phyloP scores from a whole-genome alignment of 1,139 yeast species.

The Blastobotrys arbuscula region DNA sequence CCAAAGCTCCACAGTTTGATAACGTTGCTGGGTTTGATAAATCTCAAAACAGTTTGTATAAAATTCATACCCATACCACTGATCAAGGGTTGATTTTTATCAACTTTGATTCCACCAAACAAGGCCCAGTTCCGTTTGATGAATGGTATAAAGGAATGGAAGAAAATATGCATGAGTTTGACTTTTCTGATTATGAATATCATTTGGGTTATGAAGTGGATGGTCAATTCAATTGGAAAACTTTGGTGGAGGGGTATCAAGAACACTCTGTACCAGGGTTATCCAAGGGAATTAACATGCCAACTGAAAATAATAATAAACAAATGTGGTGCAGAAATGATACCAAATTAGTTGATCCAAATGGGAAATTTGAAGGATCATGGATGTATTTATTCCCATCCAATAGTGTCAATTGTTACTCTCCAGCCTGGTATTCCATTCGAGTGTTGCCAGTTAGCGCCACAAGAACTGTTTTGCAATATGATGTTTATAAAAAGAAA shows the following conservation, averaged over 20 bases:
- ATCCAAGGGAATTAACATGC: slow-evolving; percentile 2
- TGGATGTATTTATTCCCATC: slow-evolving; percentile 11
- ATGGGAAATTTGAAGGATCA: slow-evolving; percentile 5
- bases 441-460: slow-evolving; percentile 11
- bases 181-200: slow-evolving; percentile 11
- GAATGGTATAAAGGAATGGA: slow-evolving; percentile 1
- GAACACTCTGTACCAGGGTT: slow-evolving; percentile 2
- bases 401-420: slow-evolving; percentile 10
- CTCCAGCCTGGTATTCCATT: slow-evolving; percentile 13
- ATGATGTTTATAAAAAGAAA: slow-evolving; percentile 12
- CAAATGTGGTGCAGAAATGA: slow-evolving; percentile 8
- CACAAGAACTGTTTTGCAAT: slow-evolving; percentile 10
- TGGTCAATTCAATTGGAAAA: slow-evolving; percentile 14
- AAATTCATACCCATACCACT: slow-evolving; percentile 11
- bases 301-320: neutral
- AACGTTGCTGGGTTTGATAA: slow-evolving; percentile 13
- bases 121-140: slow-evolving; percentile 9
- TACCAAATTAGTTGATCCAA: neutral
- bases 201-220: slow-evolving; percentile 10
- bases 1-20: slow-evolving; percentile 15
- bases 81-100: slow-evolving; percentile 12
- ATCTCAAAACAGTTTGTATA: slow-evolving; percentile 10
- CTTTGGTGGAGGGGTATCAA: slow-evolving; percentile 8
- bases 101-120: slow-evolving; percentile 12
- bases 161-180: neutral